phyloP scores from a whole-genome alignment of 345 rosid genomes.

The Acer saccharum region DNA sequence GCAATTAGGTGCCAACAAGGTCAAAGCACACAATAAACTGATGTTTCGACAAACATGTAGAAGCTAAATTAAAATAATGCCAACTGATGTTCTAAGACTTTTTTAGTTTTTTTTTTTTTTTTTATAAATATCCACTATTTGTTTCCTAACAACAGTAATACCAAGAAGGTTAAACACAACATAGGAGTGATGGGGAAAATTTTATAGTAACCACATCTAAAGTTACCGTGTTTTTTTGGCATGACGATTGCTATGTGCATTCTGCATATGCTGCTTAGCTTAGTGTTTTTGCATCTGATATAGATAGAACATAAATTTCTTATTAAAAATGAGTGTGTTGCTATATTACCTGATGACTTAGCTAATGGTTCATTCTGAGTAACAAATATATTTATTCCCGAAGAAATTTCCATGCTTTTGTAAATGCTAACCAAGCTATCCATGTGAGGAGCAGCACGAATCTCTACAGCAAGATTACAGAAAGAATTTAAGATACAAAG shows the following conservation, averaged over 20 bases:
- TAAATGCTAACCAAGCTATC: conserved; percentile 86
- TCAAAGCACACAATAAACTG: not conserved
- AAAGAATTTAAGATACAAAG: not conserved
- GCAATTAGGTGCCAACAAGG: not conserved
- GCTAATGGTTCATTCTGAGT: conserved; percentile 45
- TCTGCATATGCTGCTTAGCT: not conserved
- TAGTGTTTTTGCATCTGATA: not conserved
- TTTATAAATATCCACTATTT: not conserved
- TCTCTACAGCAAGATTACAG: conserved; percentile 45
- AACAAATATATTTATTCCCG: conserved; percentile 63
- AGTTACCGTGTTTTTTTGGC: not conserved
- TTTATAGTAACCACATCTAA: not conserved
- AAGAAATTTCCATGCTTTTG: conserved; percentile 87
- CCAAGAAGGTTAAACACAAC: not conserved
- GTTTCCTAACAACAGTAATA: not conserved
- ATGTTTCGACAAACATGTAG: not conserved
- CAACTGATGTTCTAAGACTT: not conserved
- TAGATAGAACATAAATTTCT: not conserved
- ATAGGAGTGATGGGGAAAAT: not conserved
- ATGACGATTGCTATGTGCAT: not conserved
- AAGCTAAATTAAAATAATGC: no score
- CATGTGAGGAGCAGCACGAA: conserved; percentile 92
- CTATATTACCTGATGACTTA: conserved; percentile 47
- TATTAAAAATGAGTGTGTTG: not conserved
- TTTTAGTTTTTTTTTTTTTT: no score